These are phyloP conservation scores for Rhinocladiella mackenziei DNA, from an alignment of 2,329 filamentous ascomycete genomes.

Conservation along the genomic window DNA sequence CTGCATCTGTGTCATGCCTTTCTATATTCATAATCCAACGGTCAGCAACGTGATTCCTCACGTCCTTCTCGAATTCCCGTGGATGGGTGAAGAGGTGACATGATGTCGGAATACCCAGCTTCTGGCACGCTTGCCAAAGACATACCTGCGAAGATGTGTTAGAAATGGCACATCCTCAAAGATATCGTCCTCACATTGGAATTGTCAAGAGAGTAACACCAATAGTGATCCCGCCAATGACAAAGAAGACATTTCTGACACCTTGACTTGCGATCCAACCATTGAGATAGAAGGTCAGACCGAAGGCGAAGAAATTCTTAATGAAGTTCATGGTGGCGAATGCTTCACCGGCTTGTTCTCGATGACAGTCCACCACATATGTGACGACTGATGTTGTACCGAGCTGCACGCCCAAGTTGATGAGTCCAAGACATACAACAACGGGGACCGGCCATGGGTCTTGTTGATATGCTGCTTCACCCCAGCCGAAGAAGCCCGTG, in stretches of 20 bases:
- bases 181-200: slow-evolving; percentile 31
- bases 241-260: slow-evolving; percentile 37
- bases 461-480: slow-evolving; percentile 32
- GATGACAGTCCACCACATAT: slow-evolving; percentile 41
- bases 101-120: slow-evolving; percentile 1
- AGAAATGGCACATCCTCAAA: background rate
- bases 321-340: slow-evolving; percentile 41
- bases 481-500: slow-evolving; percentile 39
- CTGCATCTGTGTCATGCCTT: too few relatives aligned
- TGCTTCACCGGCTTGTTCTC: slow-evolving; percentile 38
- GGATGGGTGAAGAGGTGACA: background rate
- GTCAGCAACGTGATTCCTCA: too few relatives aligned
- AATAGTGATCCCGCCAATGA: slow-evolving; percentile 38
- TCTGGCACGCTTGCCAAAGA: background rate
- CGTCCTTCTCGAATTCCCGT: too few relatives aligned
- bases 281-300: slow-evolving; percentile 40
- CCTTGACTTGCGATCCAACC: slow-evolving; percentile 40
- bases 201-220: slow-evolving; percentile 34
- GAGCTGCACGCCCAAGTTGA: slow-evolving; percentile 39
- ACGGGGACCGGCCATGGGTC: slow-evolving; percentile 36
- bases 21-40: too few relatives aligned
- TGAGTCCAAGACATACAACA: slow-evolving; percentile 38
- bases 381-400: slow-evolving; percentile 39
- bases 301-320: slow-evolving; percentile 41
- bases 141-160: background rate